Conservation (phyloP, 2,329 filamentous ascomycete genomes). For the Alternaria hordeiaustralica region DNA sequence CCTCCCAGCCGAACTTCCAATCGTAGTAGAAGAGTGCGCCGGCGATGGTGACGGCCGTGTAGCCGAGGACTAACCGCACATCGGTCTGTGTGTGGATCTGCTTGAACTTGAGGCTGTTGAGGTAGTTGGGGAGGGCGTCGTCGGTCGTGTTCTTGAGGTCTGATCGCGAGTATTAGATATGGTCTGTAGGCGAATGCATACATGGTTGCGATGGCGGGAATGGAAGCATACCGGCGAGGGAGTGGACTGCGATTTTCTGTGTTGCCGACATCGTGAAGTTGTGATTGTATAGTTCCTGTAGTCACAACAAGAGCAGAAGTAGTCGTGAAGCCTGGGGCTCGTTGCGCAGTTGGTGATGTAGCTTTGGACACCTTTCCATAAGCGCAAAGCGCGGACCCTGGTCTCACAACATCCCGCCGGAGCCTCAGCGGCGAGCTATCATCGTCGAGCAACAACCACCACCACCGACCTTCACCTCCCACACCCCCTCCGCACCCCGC, state of each 20-base stretch:
- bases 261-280: constrained; percentile 43
- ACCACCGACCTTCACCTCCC: constrained; percentile 14
- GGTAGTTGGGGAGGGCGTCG: constrained; percentile 91
- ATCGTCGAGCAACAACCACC: constrained; percentile 24
- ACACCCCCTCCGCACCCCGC: constrained; percentile 14
- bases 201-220: not conserved
- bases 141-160: constrained; percentile 97
- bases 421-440: constrained; percentile 32
- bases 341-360: constrained; percentile 2
- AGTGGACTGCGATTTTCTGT: constrained; percentile 69
- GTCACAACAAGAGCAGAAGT: not conserved
- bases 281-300: not conserved
- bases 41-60: constrained; percentile 78
- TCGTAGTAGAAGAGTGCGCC: constrained; percentile 89
- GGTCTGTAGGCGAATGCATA: constrained; percentile 10
- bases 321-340: constrained; percentile 12
- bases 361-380: constrained; percentile 46
- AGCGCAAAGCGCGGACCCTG: constrained; percentile 40
- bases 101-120: constrained; percentile 83
- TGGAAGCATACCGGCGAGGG: constrained; percentile 63
- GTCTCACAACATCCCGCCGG: constrained; percentile 29
- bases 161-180: constrained; percentile 48
- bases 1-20: constrained; percentile 88
- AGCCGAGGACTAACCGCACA: constrained; percentile 82
- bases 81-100: constrained; percentile 84